Conservation (phyloP, 1,284 basidiomycete genomes). For the Sphaerobolus stellatus region DNA sequence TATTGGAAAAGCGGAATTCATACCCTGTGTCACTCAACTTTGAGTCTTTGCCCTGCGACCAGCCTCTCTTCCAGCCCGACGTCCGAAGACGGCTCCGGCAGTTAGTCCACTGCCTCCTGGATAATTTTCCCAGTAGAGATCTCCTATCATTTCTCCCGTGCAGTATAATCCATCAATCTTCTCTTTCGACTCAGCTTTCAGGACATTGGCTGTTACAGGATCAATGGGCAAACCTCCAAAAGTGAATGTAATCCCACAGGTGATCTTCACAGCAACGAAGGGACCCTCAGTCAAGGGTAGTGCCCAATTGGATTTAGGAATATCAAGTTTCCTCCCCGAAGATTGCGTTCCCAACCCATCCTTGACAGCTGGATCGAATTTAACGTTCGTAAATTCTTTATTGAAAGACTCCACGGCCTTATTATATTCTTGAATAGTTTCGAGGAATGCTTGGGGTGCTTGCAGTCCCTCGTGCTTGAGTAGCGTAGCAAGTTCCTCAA, state of each 20-base stretch:
- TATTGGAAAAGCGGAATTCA: too few relatives aligned
- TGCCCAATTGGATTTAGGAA: constrained; percentile 62
- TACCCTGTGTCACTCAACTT: too few relatives aligned
- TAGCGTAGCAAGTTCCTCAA: constrained; percentile 52
- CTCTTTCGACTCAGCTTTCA: constrained; percentile 40
- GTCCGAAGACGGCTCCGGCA: constrained; percentile 65
- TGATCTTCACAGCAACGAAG: constrained; percentile 63
- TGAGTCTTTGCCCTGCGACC: constrained; percentile 18
- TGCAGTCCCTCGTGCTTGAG: constrained; percentile 47
- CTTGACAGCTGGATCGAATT: constrained; percentile 63
- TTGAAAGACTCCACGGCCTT: constrained; percentile 41
- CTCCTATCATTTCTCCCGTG: constrained; percentile 66
- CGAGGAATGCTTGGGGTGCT: constrained; percentile 41
- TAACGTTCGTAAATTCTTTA: constrained; percentile 32
- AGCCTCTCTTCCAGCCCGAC: constrained; percentile 53
- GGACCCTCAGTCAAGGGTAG: constrained; percentile 49
- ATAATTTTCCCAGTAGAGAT: constrained; percentile 61
- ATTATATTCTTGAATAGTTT: constrained; percentile 53
- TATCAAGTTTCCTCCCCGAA: constrained; percentile 29
- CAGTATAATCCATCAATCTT: constrained; percentile 57
- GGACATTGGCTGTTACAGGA: constrained; percentile 49
- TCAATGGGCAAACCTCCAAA: constrained; percentile 66
- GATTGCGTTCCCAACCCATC: constrained; percentile 55
- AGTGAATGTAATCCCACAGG: constrained; percentile 70
- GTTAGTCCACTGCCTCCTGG: constrained; percentile 69